These are phyloP conservation scores for Syncephalastrum monosporum DNA, from an alignment of 371 early-diverging fungal genomes.

Conservation along the genomic window DNA sequence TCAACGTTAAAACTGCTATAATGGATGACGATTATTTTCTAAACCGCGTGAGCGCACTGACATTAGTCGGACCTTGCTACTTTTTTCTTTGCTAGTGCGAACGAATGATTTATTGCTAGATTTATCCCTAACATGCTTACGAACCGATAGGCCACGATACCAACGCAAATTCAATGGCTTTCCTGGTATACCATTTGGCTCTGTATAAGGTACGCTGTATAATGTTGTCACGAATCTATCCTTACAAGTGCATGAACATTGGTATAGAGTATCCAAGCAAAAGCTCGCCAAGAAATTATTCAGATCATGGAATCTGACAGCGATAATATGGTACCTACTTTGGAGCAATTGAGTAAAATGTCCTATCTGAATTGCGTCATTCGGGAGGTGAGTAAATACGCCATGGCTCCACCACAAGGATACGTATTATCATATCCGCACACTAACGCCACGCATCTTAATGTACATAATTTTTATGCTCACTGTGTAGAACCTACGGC, in stretches of 20 bases:
- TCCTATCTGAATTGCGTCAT: conserved; percentile 12
- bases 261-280: conserved; percentile 15
- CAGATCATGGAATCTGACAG: conserved; percentile 4
- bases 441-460: conserved; percentile 5
- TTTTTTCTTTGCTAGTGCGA: no score
- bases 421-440: no score
- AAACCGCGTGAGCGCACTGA: no score
- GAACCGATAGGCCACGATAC: no score
- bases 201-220: conserved; percentile 6
- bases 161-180: no score
- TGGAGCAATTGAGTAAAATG: conserved; percentile 12
- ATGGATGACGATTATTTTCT: no score
- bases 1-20: no score
- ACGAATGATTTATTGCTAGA: no score
- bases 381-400: conserved; percentile 9
- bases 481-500: conserved; percentile 33
- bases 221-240: neutral
- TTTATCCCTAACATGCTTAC: no score
- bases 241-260: neutral
- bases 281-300: conserved; percentile 20
- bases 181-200: no score
- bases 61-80: no score
- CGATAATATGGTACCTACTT: conserved; percentile 8
- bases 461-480: neutral
- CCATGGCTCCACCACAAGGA: no score